Evolutionary conservation across 2,329 filamentous ascomycete species (phyloP).

Genomic region (Fusarium pseudoanthophilum): DNA sequence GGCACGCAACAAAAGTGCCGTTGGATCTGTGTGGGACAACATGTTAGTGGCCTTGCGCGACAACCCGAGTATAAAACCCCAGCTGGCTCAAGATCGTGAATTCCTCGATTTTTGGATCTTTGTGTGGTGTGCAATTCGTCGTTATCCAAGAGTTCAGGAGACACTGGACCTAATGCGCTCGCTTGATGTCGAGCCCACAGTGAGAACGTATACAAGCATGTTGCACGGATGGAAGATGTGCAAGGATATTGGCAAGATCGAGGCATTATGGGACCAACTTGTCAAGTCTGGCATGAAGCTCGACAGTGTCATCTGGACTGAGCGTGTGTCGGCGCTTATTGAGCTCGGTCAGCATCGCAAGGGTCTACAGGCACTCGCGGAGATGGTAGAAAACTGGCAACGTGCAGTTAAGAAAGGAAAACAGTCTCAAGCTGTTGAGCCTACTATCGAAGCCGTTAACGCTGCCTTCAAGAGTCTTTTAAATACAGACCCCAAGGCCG

Average conservation of each 20-base stretch:
- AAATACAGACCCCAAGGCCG: slow-evolving; percentile 58
- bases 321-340: slow-evolving; percentile 74
- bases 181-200: slow-evolving; percentile 65
- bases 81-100: slow-evolving; percentile 49
- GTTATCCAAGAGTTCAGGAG: slow-evolving; percentile 47
- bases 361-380: slow-evolving; percentile 71
- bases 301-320: slow-evolving; percentile 75
- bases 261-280: slow-evolving; percentile 75
- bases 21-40: slow-evolving; percentile 50
- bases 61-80: slow-evolving; percentile 38
- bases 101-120: slow-evolving; percentile 55
- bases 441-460: slow-evolving; percentile 74
- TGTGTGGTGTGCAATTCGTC: slow-evolving; percentile 52
- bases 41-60: slow-evolving; percentile 43
- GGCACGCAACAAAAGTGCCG: slow-evolving; percentile 44
- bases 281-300: slow-evolving; percentile 65
- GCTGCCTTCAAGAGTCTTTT: slow-evolving; percentile 74
- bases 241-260: slow-evolving; percentile 68
- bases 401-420: slow-evolving; percentile 47
- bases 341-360: slow-evolving; percentile 61
- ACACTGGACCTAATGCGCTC: slow-evolving; percentile 56
- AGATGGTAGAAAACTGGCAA: slow-evolving; percentile 73
- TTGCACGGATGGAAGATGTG: slow-evolving; percentile 74
- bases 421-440: slow-evolving; percentile 59
- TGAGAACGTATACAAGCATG: slow-evolving; percentile 78